These are phyloP conservation scores for Cordyceps farinosa DNA, from an alignment of 2,329 filamentous ascomycete genomes.

Conservation along the genomic window DNA sequence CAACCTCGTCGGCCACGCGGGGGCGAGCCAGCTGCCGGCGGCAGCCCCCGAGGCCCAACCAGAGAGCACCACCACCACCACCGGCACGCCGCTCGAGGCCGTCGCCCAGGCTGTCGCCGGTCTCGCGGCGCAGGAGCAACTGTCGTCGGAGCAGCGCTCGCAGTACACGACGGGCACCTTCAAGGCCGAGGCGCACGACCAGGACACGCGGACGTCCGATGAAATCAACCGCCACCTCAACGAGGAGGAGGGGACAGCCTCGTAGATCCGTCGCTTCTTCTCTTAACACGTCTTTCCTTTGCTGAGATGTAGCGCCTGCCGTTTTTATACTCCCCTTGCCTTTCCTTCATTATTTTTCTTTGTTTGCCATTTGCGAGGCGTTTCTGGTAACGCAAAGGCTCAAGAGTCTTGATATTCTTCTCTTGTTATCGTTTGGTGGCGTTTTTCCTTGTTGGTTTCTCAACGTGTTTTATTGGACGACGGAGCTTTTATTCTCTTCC, in stretches of 20 bases:
- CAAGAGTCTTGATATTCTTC: conserved; percentile 5
- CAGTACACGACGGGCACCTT: conserved; percentile 32
- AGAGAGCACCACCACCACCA: conserved; percentile 29
- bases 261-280: conserved; percentile 15
- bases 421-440: conserved; percentile 16
- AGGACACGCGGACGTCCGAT: conserved; percentile 44
- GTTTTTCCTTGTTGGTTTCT: conserved; percentile 19
- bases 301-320: conserved; percentile 1
- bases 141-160: conserved; percentile 31
- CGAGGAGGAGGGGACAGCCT: conserved; percentile 29
- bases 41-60: conserved; percentile 3
- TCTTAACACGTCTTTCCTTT: conserved; percentile 15
- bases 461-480: not conserved
- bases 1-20: conserved; percentile 33
- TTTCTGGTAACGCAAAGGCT: conserved; percentile 2
- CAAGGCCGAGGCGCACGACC: conserved; percentile 41
- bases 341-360: not conserved
- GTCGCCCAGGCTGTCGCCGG: conserved; percentile 49
- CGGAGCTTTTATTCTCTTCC: not conserved
- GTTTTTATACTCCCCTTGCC: not conserved
- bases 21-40: conserved; percentile 20
- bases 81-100: conserved; percentile 42
- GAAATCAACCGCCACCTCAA: conserved; percentile 55
- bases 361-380: conserved; percentile 5
- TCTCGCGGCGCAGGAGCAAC: conserved; percentile 40